Percentiles rank a stretch among this genome's conserved stretches.
Evolutionary conservation across 2,329 filamentous ascomycete species (phyloP).

Genomic region (Pseudonectria buxi): DNA sequence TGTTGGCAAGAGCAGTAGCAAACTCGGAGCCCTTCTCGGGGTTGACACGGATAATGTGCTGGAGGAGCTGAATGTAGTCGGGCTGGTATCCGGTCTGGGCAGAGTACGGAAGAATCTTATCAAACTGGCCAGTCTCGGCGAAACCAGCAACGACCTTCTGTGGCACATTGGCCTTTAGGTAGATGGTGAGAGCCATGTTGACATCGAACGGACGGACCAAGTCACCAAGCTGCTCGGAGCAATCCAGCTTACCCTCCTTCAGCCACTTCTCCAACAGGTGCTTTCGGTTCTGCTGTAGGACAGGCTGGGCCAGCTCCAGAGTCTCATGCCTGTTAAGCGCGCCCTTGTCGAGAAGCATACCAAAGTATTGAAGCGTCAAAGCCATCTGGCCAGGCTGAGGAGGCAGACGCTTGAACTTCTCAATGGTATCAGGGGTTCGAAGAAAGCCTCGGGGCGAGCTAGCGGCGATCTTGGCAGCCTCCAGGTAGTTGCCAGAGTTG

Average conservation of each 20-base stretch:
- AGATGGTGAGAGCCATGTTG: conserved; percentile 79
- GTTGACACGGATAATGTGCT: conserved; percentile 86
- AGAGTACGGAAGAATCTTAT: conserved; percentile 91
- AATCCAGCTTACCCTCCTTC: conserved; percentile 89
- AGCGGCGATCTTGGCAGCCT: conserved; percentile 91
- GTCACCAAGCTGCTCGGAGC: conserved; percentile 94
- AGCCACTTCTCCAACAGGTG: conserved; percentile 98
- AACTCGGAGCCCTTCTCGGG: conserved; percentile 94
- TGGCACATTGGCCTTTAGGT: conserved; percentile 81
- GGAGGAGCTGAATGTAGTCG: conserved; percentile 87
- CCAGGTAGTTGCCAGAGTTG: conserved; percentile 69
- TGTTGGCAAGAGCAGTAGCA: conserved; percentile 83
- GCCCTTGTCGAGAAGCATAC: conserved; percentile 93
- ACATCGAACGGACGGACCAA: conserved; percentile 86
- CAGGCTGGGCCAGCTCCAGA: conserved; percentile 84
- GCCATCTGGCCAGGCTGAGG: conserved; percentile 81
- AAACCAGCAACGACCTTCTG: conserved; percentile 94
- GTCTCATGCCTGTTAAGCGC: conserved; percentile 89
- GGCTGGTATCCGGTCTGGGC: conserved; percentile 81
- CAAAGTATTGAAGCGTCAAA: conserved; percentile 94
- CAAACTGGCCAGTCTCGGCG: conserved; percentile 92
- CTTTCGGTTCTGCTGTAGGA: conserved; percentile 88
- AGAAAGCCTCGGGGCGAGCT: conserved; percentile 95
- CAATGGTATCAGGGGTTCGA: conserved; percentile 89
- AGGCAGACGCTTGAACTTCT: conserved; percentile 85